Conservation (phyloP, 495 filamentous ascomycete species). For the Clavariopsis aquatica region DNA sequence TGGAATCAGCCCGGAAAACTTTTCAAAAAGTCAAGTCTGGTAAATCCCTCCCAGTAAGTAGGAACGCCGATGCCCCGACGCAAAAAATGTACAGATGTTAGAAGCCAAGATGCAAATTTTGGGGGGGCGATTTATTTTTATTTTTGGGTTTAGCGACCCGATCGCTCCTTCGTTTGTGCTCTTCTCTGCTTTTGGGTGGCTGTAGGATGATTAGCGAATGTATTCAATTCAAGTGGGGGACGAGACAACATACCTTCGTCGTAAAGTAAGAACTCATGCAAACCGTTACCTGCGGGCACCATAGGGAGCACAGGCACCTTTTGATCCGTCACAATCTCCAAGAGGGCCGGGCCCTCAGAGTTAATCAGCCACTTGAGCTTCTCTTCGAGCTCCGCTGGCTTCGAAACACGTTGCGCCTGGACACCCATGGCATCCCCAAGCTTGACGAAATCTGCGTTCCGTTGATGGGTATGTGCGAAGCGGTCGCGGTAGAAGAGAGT, state of each 20-base stretch:
- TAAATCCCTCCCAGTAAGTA: background rate
- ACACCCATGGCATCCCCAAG: conserved; percentile 64
- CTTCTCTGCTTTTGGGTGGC: conserved; percentile 74
- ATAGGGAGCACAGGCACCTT: conserved; percentile 98
- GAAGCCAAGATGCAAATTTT: background rate
- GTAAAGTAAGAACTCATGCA: conserved; percentile 93
- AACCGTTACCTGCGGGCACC: conserved; percentile 82
- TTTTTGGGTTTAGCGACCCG: conserved; percentile 46
- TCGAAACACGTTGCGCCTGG: conserved; percentile 62
- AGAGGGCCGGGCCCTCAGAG: conserved; percentile 50
- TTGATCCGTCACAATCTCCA: conserved; percentile 59
- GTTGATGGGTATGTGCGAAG: conserved; percentile 88
- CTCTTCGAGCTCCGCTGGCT: conserved; percentile 73
- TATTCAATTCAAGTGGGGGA: background rate
- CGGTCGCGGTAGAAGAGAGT: conserved; percentile 90
- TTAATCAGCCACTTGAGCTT: conserved; percentile 88
- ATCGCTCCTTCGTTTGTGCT: conserved; percentile 69
- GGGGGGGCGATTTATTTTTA: background rate
- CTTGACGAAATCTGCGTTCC: conserved; percentile 90
- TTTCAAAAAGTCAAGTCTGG: background rate
- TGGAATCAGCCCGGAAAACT: no score
- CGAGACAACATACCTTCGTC: conserved; percentile 64
- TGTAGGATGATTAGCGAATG: conserved; percentile 40
- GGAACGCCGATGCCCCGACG: background rate
- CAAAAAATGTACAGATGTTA: background rate